These are phyloP conservation scores for Fusarium sp. DNA, from an alignment of 2,329 filamentous ascomycete species.

Conservation along the genomic window DNA sequence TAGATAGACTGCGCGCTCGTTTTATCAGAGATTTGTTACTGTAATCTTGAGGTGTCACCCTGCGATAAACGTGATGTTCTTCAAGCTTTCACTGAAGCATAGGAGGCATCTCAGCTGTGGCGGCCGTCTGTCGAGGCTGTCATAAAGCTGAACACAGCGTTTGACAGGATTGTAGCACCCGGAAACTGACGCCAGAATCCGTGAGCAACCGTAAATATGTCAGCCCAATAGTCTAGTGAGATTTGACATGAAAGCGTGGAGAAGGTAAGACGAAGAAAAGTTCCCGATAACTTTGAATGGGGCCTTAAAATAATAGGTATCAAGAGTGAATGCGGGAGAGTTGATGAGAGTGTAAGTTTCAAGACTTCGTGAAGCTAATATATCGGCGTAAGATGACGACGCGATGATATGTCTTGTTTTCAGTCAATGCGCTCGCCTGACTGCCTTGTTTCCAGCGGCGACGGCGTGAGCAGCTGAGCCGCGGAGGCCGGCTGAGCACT, in stretches of 20 bases:
- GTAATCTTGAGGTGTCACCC: not conserved
- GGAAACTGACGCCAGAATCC: constrained; percentile 10
- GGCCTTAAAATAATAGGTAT: not conserved
- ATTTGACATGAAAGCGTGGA: constrained; percentile 5
- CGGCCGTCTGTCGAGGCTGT: not conserved
- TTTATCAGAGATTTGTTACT: constrained; percentile 2
- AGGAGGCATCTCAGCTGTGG: not conserved
- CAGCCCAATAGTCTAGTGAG: constrained; percentile 1
- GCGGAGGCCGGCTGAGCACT: constrained; percentile 8
- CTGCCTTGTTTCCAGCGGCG: constrained; percentile 17
- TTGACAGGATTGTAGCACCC: constrained; percentile 23
- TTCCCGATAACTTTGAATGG: not conserved
- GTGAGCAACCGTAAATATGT: constrained; percentile 10
- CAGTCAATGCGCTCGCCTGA: not conserved
- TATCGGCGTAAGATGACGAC: constrained; percentile 8
- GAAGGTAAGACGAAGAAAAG: constrained; percentile 19
- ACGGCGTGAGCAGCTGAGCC: constrained; percentile 20
- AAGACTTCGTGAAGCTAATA: constrained; percentile 27
- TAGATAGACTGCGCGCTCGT: not conserved
- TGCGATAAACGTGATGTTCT: not conserved
- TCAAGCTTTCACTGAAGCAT: not conserved
- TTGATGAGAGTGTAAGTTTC: not conserved
- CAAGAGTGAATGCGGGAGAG: not conserved
- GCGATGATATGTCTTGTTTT: not conserved
- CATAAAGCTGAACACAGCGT: constrained; percentile 7